These are phyloP conservation scores for Trametes versicolor DNA, from an alignment of 1,284 basidiomycete species.

Conservation along the genomic window DNA sequence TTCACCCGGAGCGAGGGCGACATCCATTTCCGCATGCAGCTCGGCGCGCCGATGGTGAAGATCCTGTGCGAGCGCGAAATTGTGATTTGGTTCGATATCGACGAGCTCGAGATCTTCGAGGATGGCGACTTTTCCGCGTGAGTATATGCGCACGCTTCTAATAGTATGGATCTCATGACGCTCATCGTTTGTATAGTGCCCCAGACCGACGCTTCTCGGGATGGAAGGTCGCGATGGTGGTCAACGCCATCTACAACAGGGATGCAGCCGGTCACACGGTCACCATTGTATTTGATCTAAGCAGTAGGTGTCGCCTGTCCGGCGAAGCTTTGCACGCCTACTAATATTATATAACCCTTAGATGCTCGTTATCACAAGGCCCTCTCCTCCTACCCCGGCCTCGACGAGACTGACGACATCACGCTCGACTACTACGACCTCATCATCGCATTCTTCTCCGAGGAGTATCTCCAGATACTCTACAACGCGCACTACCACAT, in stretches of 20 bases:
- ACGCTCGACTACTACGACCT: constrained; percentile 32
- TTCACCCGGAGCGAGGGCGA: constrained; percentile 31
- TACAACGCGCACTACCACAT: constrained; percentile 39
- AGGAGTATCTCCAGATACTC: constrained; percentile 44
- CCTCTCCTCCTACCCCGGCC: constrained; percentile 38
- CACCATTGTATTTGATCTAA: constrained; percentile 39
- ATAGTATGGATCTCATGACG: no score
- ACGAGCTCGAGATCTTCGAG: constrained; percentile 42
- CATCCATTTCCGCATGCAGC: constrained; percentile 40
- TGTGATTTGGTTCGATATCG: constrained; percentile 44
- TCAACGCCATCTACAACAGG: constrained; percentile 39
- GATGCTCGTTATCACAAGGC: constrained; percentile 42
- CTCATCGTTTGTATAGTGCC: constrained; percentile 12
- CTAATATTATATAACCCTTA: constrained; percentile 16
- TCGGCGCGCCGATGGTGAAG: constrained; percentile 43
- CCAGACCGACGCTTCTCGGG: constrained; percentile 29
- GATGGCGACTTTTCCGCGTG: constrained; percentile 37
- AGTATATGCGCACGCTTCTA: neutral
- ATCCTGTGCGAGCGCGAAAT: constrained; percentile 46
- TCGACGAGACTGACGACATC: constrained; percentile 33
- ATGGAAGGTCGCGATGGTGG: constrained; percentile 46
- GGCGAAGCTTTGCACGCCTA: no score
- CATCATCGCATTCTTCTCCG: constrained; percentile 42
- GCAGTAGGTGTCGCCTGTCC: constrained; percentile 33
- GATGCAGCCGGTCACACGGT: constrained; percentile 36